Evolutionary conservation across 164 flowering plant species (phyloP), one percentile per base, ranked within the genome.

Genomic region (Saururus chinensis): DNA sequence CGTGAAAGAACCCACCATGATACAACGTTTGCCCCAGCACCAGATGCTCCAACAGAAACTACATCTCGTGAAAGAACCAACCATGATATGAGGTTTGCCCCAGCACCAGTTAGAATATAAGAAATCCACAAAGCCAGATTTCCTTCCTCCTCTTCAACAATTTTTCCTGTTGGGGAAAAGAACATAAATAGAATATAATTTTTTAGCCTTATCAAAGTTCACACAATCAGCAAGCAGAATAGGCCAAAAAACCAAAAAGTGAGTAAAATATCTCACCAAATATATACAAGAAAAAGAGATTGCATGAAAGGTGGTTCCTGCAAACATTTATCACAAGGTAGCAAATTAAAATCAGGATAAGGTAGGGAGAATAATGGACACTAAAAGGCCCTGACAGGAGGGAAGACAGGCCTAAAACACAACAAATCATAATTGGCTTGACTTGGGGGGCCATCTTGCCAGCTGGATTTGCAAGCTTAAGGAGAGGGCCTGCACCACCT

Each of bases 111-210:
- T 57, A 93, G 72, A 70, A 89, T 81, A 70, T 89, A 93, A 58
- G 90, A 93, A 53, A 83, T 72, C 97, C 97, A 93, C 69, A 93
- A 58, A 4, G 79, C 97, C 69, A 93, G 81, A 68, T 76, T 88
- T 57, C 98, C 98, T 78, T 90, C 98, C 76, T 93, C 98, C 75
- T 93, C 98, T 81, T 93, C 98, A 76, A 93, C 96, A 51, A 93
- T 95, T 75, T 90, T 93, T 65, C 98, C 98, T 93, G 70, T 53
- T 64, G n/a, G 57, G n/a, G 24, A 1, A 24, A 54, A 61, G 10
- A 59, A 59, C 49, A 69, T 30, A 9, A 58, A 19, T 7, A 35
- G 20, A 58, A 26, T 9, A 26, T 7, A 57, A 58, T 45, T 12
- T 13, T 8, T 30, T 30, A 30, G 37, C 19, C 30, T 23, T 24